Base-by-base conservation (phyloP, 2,329 filamentous ascomycete genomes). In the Beauveria caledonica region DNA sequence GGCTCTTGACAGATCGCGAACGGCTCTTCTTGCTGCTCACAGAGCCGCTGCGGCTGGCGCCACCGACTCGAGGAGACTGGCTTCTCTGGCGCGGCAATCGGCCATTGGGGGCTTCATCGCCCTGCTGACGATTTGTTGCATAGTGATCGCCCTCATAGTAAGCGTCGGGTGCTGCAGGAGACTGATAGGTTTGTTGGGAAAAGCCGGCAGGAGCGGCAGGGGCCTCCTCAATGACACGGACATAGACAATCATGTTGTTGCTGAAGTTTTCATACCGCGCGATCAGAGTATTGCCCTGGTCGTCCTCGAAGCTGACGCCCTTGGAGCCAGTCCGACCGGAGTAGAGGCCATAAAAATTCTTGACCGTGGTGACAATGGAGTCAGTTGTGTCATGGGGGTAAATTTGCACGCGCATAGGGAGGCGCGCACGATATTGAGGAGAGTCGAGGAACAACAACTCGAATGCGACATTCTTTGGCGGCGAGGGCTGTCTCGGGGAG, bases 321-420 rank as follows among this genome's bases (percentile, higher is more conserved):
- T 87, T 87, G 66, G 85, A 85, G 67, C 85, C 83, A 64, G 76
- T 76, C 40, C 81, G 79, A 63, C 84, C 86, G 65, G 93, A 90
- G 73, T 97, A 97, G 66, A 99, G 83, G 63, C 94, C 94, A 72
- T 96, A 97, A 78, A 97, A 97, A 79, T 97, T 97, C 82, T 96
- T 97, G 70, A 97, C 93, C 1, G 94, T 97, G 15, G 92, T 94
- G 65, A 97, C 90, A 76, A 99, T 99, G 40, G 92, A 97, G 72
- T 97, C 93, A 23, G 93, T 97, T 57, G 90, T 92, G 78, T 99
- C 94, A 74, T 97, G 92, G 51, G 90, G 90, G 70, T 88, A 96
- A 67, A 99, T 97, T 70, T 95, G 89, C 58, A 93, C 89, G 69
- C 89, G 82, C 84, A 93, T 87, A n/a, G 89, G 89, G 66, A 92